phyloP scores from a whole-genome alignment of 2,329 filamentous ascomycete species.

The Aspergillus tanneri region DNA sequence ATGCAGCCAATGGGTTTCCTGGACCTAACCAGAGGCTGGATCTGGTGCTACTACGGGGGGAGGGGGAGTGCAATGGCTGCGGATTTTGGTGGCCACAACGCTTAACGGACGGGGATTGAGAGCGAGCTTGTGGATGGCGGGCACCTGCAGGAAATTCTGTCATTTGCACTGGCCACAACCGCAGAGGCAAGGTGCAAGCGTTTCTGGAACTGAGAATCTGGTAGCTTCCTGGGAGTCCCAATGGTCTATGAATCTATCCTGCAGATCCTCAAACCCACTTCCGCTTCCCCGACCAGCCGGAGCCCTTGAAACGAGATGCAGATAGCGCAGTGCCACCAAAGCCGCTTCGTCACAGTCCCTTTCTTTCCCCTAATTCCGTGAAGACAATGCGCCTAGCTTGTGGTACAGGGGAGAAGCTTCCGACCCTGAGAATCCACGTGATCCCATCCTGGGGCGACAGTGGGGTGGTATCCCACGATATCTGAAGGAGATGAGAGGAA shows the following conservation, averaged over 20 bases:
- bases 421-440: conserved; percentile 1
- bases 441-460: no score
- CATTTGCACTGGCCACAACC: conserved; percentile 15
- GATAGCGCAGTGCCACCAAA: conserved; percentile 19
- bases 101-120: conserved; percentile 14
- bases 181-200: conserved; percentile 9
- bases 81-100: conserved; percentile 16
- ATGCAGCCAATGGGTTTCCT: conserved; percentile 30
- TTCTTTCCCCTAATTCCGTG: conserved; percentile 4
- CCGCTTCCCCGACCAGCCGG: conserved; percentile 25
- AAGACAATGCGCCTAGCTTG: conserved; percentile 6
- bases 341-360: conserved; percentile 8
- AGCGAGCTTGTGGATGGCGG: conserved; percentile 21
- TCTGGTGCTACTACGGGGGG: conserved; percentile 30
- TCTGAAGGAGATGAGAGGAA: background rate
- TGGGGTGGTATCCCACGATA: no score
- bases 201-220: conserved; percentile 16
- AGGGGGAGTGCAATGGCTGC: conserved; percentile 10
- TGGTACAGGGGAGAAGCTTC: background rate
- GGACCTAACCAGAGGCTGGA: conserved; percentile 26
- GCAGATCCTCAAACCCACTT: conserved; percentile 19
- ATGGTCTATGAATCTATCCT: conserved; percentile 16
- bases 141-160: conserved; percentile 26
- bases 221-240: conserved; percentile 10
- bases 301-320: conserved; percentile 18